Base-by-base conservation (phyloP, 441 rosid genomes). In the Sinapis alba region DNA sequence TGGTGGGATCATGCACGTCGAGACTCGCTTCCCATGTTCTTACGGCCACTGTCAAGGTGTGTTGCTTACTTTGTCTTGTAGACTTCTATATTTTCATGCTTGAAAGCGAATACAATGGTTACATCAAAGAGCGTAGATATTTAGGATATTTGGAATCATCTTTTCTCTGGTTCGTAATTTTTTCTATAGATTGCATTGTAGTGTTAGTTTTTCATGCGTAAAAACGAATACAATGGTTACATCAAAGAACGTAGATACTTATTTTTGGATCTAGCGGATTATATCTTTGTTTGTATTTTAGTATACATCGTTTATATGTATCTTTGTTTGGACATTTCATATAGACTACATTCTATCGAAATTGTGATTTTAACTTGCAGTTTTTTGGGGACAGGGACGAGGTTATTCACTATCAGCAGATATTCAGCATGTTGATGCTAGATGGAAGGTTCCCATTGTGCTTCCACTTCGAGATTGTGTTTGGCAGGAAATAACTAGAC, bases 361-460 rank as follows among this genome's bases (percentile, higher is more conserved):
- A 3, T 16, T 56, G 12, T 21, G 53, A 18, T 24, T 0, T 30
- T 77, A 16, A 58, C 12, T 66, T 65, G 30, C 54, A 13, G 24
- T 13, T 16, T 65, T 69, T 67, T 65, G 58, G 74, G 68, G 66
- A 76, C 89, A 96, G 99, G 99, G 98, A 47, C 87, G 84, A 79
- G 99, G 98, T 58, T 96, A 91, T 84, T 93, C 99, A 69, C 86
- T 96, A 68, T 83, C 98, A 13, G 98, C 98, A 53, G 99, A 93
- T 83, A 88, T 96, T 73, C 99, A 96, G 73, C 85, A 89, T 68
- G 92, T 90, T 65, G 99, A 96, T 83, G 86, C 93, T 1, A 86
- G 99, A 79, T 88, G 98, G 94, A 84, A 88, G 65, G 68, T 83
- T 13, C 99, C 99, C 4, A 75, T 91, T n/a, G 97, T 93, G 56